Base-by-base conservation (phyloP, 1,139 yeast species). In the Pichia terricola region DNA sequence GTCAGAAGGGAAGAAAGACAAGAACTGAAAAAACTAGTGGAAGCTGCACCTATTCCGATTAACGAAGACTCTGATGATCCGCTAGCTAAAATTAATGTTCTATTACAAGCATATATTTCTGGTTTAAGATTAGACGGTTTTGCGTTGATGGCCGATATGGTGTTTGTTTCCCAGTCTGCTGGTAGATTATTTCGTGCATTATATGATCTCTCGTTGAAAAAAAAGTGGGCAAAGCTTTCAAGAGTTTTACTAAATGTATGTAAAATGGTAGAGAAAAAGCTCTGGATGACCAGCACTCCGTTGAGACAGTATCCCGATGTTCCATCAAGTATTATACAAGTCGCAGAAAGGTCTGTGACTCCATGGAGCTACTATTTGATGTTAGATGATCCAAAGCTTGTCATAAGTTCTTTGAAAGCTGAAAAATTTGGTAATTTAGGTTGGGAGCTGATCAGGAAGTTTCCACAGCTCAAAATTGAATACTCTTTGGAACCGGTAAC, bases 61-160 rank as follows among this genome's bases (percentile, higher is more conserved):
- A 79, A 77, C 53, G 96, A 87, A 52, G 65, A 71, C 4, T 68
- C 81, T 0, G 78, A 73, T 40, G 94, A 86, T 47, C 81, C 94
- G 0, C 61, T 78, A 26, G 85, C 95, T 0, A 94, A 94, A 59
- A 76, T 86, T 32, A 87, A 82, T 53, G 77, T 87, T 5, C 63
- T 94, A 35, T 65, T 91, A 10, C 98, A 94, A 58, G 77, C 95
- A 0, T 88, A 85, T 56, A 82, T 94, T 22, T 85, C 96, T 1
- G 65, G 81, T 34, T 65, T 89, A 36, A 66, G 70, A 9, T 67
- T 94, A 16, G 94, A 84, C 3, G 98, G 97, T 1, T 86, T 86
- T 67, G 96, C 97, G 0, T 65, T 94, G 47, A 78, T 83, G 72
- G 80, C 96, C 0, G 99, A 94, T 65, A 88, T 89, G 96, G 73